Evolutionary conservation across 306 rosid species (phyloP), one percentile per base, ranked within the genome.

Genomic region (Ammopiptanthus mongolicus): DNA sequence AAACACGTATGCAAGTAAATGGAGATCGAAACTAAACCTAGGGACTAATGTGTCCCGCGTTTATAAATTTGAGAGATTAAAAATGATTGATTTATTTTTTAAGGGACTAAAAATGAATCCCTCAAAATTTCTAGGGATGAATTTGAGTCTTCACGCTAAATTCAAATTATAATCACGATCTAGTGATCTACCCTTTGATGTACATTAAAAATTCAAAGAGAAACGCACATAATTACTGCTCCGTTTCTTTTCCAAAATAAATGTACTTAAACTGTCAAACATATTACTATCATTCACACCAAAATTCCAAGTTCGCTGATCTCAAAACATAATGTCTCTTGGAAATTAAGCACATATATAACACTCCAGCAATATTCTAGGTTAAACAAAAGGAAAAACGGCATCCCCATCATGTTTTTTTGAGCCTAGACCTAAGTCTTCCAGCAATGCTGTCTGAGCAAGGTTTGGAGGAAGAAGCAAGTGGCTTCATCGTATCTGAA

Each of bases 341-440:
- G 68, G 36, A 63, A 69, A 66, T 33, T 62, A 68, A 41, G 60
- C 77, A 41, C 23, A 52, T 28, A 34, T 12, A 60, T 22, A 11
- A 60, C n/a, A 48, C 48, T 72, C 67, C 74, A 57, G 14, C 68
- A 36, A 31, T 58, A 12, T 12, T 22, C 74, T 31, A 14, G 50
- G 46, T 39, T 29, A 29, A 10, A 6, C 0, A 17, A 22, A 57
- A 39, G 19, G 2, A 13, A 18, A 18, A 48, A 41, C n/a, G 22
- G 13, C 36, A 57, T 55, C 52, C 28, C 34, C 69, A 21, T 87
- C 71, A 79, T 28, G 58, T 14, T 64, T 59, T 87, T 62, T 61
- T 80, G 4, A 39, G 28, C 80, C 95, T 87, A 51, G 74, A 62
- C 88, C 92, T 86, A 42, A 87, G 81, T 73, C 97, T 84, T 65